A percentile compares a stretch with the other conserved stretches of the same genome.
These are phyloP conservation scores for Melanopsichium pennsylvanicum DNA, from an alignment of 1,284 basidiomycete genomes.

Conservation along the genomic window DNA sequence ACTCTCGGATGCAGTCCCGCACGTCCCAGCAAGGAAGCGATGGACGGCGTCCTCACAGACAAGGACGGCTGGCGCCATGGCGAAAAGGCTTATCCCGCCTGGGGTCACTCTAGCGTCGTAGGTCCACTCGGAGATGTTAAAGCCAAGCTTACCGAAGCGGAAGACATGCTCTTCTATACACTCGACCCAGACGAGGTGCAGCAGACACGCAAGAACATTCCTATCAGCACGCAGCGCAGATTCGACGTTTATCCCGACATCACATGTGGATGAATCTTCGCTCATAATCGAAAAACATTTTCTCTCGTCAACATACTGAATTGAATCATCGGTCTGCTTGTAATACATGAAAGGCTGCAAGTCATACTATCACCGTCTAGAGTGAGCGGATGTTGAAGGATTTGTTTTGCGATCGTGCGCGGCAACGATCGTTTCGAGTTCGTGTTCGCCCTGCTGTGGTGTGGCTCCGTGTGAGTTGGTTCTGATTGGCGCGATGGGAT, in stretches of 20 bases:
- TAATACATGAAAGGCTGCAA: too few relatives aligned
- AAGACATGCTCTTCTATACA: conserved; percentile 74
- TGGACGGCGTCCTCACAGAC: conserved; percentile 24
- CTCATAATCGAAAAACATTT: too few relatives aligned
- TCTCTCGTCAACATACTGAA: too few relatives aligned
- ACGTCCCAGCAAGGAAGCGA: conserved; percentile 74
- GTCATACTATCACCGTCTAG: conserved; percentile 18
- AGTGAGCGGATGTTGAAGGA: conserved; percentile 2
- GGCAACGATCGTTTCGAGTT: conserved; percentile 11
- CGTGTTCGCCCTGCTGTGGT: conserved; percentile 6
- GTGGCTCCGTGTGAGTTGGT: not conserved
- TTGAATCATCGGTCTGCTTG: too few relatives aligned
- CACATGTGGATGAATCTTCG: conserved; percentile 38
- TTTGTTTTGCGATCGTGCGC: conserved; percentile 12
- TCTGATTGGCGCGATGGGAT: conserved; percentile 1
- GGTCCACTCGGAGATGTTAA: conserved; percentile 76
- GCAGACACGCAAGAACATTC: conserved; percentile 51
- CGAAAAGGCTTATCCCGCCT: conserved; percentile 60
- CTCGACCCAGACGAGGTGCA: conserved; percentile 52
- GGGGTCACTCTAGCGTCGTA: conserved; percentile 60
- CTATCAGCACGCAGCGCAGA: conserved; percentile 55
- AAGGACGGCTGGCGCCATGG: conserved; percentile 40
- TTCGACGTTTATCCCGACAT: conserved; percentile 60
- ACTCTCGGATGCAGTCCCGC: conserved; percentile 96
- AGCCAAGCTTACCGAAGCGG: conserved; percentile 78